A percentile compares a stretch with the other conserved stretches of the same genome.
phyloP scores from a whole-genome alignment of 2,329 filamentous ascomycete genomes.

The Ceratocystis harringtonii region DNA sequence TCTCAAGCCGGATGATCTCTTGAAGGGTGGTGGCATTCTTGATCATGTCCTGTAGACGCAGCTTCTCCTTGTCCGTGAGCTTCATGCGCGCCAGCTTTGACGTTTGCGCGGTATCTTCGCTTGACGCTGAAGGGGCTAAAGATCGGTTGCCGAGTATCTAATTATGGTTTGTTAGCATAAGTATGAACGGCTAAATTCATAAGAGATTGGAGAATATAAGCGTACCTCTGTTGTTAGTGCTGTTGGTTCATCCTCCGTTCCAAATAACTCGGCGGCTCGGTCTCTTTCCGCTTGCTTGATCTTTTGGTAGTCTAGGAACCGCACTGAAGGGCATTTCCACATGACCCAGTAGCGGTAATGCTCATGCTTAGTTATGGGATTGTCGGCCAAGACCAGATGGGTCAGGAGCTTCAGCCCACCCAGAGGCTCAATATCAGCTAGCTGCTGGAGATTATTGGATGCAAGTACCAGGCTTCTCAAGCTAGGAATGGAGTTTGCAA shows the following conservation, averaged over 20 bases:
- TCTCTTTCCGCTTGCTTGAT: slow-evolving; percentile 74
- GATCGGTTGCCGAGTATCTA: slow-evolving; percentile 76
- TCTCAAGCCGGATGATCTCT: slow-evolving; percentile 82
- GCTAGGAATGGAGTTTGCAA: slow-evolving; percentile 65
- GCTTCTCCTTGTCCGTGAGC: slow-evolving; percentile 77
- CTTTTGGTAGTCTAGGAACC: slow-evolving; percentile 85
- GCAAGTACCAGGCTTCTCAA: slow-evolving; percentile 70
- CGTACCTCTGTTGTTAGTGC: slow-evolving; percentile 57
- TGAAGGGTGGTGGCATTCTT: slow-evolving; percentile 75
- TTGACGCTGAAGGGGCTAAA: slow-evolving; percentile 40
- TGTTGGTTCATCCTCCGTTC: slow-evolving; percentile 61
- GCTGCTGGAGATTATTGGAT: slow-evolving; percentile 65
- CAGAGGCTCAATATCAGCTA: slow-evolving; percentile 78
- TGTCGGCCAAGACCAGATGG: slow-evolving; percentile 69
- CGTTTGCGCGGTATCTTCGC: slow-evolving; percentile 19
- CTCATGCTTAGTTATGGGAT: slow-evolving; percentile 69
- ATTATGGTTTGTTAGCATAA: slow-evolving; percentile 14
- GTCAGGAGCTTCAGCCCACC: slow-evolving; percentile 53
- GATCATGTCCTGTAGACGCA: slow-evolving; percentile 72
- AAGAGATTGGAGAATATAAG: background rate
- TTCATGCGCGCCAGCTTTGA: slow-evolving; percentile 63
- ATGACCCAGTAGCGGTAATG: slow-evolving; percentile 87
- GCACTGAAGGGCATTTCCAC: slow-evolving; percentile 68
- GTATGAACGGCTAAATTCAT: background rate
- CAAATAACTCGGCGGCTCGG: slow-evolving; percentile 67